Conservation (phyloP, 192 early-diverging fungal species). For the Coemansia nantahalensis region DNA sequence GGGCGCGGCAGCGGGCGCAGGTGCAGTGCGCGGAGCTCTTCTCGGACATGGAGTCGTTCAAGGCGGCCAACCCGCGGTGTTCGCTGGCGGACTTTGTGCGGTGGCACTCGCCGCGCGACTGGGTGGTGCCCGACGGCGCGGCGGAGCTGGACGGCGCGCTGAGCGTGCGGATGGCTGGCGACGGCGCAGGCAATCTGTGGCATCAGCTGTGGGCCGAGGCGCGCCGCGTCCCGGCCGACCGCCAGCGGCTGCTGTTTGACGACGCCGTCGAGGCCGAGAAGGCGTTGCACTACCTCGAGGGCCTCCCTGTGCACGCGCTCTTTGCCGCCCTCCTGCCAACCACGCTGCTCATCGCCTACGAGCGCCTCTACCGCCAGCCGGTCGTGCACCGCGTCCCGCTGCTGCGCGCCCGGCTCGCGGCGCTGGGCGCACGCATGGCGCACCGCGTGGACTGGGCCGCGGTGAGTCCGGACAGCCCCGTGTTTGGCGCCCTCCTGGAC, state of each 20-base stretch:
- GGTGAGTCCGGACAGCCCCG: conserved; percentile 34
- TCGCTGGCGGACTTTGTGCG: conserved; percentile 85
- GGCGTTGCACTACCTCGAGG: conserved; percentile 68
- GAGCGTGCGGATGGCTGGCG: conserved; percentile 69
- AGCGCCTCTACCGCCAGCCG: conserved; percentile 57
- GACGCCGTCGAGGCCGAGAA: conserved; percentile 72
- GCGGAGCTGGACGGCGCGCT: conserved; percentile 48
- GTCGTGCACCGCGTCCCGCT: conserved; percentile 27
- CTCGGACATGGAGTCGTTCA: conserved; percentile 89
- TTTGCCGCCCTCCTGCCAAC: conserved; percentile 70
- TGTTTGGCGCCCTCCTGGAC: conserved; percentile 42
- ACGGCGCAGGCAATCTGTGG: conserved; percentile 78
- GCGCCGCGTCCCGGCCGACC: conserved; percentile 56
- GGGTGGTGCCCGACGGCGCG: conserved; percentile 63
- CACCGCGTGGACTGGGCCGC: conserved; percentile 24
- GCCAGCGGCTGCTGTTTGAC: conserved; percentile 83
- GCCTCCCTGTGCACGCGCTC: conserved; percentile 54
- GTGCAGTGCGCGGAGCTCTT: conserved; percentile 70
- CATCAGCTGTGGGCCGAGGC: conserved; percentile 76
- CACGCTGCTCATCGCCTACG: conserved; percentile 72
- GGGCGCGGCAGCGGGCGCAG: conserved; percentile 67
- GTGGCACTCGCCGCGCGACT: conserved; percentile 96
- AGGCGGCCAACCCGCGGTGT: conserved; percentile 85
- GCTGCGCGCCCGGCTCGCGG: conserved; percentile 20
- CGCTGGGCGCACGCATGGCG: conserved; percentile 26